These are phyloP conservation scores for Rhynchospora tenuis DNA, from an alignment of 176 grass and related monocot genomes.

Conservation along the genomic window DNA sequence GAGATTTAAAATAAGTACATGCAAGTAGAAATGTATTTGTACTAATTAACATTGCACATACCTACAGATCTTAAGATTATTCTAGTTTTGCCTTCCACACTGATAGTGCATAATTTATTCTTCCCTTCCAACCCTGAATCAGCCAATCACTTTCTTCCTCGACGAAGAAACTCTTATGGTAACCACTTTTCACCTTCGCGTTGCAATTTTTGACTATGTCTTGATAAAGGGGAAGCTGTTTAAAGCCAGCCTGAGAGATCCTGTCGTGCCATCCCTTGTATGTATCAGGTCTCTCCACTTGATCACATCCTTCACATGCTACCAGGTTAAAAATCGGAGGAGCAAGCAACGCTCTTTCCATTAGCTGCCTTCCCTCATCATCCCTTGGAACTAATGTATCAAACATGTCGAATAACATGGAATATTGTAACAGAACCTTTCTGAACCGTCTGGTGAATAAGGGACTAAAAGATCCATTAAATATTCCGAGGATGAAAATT, in stretches of 20 bases:
- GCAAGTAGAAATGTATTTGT: too few relatives aligned
- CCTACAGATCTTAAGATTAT: neutral
- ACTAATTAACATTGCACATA: too few relatives aligned
- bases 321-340: slow-evolving; percentile 16
- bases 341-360: slow-evolving; percentile 21
- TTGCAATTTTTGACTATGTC: neutral
- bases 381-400: slow-evolving; percentile 30
- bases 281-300: slow-evolving; percentile 33
- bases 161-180: slow-evolving; percentile 23
- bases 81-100: slow-evolving; percentile 22
- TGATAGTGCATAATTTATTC: slow-evolving; percentile 11
- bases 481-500: slow-evolving; percentile 31
- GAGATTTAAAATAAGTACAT: too few relatives aligned
- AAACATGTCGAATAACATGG: slow-evolving; percentile 40
- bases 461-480: slow-evolving; percentile 32
- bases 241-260: slow-evolving; percentile 27
- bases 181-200: neutral
- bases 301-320: slow-evolving; percentile 33
- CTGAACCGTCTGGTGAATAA: slow-evolving; percentile 39
- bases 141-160: slow-evolving; percentile 27
- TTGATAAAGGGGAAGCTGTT: slow-evolving; percentile 20
- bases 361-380: slow-evolving; percentile 21
- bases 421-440: slow-evolving; percentile 36
- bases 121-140: slow-evolving; percentile 40
- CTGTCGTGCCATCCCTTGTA: slow-evolving; percentile 37